Evolutionary conservation across 2,329 filamentous ascomycete genomes (phyloP).

Genomic region (Myriosclerotinia duriaeana): DNA sequence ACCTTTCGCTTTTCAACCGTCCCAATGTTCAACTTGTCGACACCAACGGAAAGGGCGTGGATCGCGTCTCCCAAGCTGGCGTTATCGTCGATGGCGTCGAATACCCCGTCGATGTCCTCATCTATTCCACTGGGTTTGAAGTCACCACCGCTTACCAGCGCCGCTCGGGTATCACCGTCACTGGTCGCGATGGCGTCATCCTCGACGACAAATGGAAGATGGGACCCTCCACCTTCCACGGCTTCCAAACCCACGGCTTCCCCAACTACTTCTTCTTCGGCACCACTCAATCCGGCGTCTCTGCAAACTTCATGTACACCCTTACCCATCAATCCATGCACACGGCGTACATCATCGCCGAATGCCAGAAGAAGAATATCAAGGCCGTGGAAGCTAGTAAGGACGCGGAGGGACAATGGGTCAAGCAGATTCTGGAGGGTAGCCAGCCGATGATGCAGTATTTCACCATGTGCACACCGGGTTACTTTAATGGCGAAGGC

Average conservation of each 20-base stretch:
- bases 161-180: constrained; percentile 14
- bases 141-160: constrained; percentile 43
- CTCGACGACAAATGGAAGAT: constrained; percentile 21
- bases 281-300: constrained; percentile 18
- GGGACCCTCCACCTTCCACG: constrained; percentile 15
- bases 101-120: constrained; percentile 54
- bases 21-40: constrained; percentile 53
- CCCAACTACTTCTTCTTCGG: constrained; percentile 23
- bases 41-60: constrained; percentile 48
- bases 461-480: constrained; percentile 14
- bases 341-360: constrained; percentile 9
- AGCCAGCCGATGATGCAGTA: constrained; percentile 5
- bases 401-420: constrained; percentile 16
- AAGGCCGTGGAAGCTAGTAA: constrained; percentile 8
- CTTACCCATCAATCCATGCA: constrained; percentile 4
- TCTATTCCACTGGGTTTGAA: constrained; percentile 59
- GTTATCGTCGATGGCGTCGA: constrained; percentile 47
- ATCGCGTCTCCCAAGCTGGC: constrained; percentile 42
- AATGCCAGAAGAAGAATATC: constrained; percentile 11
- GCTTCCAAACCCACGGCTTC: constrained; percentile 18
- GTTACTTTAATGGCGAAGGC: constrained; percentile 21
- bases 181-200: neutral
- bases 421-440: constrained; percentile 2
- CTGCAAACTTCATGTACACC: constrained; percentile 23
- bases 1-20: constrained; percentile 50